Evolutionary conservation across 2,329 filamentous ascomycete genomes (phyloP), one percentile per base, ranked within the genome.

Genomic region (Botryotinia convoluta): DNA sequence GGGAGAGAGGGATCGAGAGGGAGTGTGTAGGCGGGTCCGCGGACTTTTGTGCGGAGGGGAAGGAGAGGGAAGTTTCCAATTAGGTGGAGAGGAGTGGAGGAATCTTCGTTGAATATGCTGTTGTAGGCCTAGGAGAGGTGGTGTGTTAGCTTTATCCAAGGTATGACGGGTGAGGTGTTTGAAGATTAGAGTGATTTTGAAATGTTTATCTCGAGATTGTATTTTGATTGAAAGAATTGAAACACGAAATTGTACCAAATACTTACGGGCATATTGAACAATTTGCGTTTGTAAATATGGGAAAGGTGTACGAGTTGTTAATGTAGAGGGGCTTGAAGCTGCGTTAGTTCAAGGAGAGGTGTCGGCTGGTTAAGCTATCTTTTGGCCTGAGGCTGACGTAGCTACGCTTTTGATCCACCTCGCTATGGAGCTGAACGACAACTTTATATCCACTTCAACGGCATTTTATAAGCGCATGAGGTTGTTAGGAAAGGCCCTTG

Each of bases 41-140:
- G 93, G 76, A 94, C 97, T 83, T 94, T 93, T 80, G 96, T 98
- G 80, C 96, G 95, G 72, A 99, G 92, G 1, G 96, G 95, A 71
- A 98, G 91, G 78, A 98, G 90, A 35, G 95, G 95, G 82, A 98
- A 95, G 89, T 98, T 98, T 83, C 95, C 94, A 87, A 91, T 85
- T 77, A 87, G 84, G 73, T 86, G 86, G 32, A 65, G 60, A 42
- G 51, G 48, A 59, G 86, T 86, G 32, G 78, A 91, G 86, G 88
- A 94, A 89, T 89, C 95, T 85, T 83, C 91, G 90, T 91, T 91
- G 90, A 98, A 98, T 88, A 97, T 93, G 83, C 93, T 97, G 88
- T 98, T 97, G 88, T 98, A 98, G 85, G 95, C 95, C 94, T 97
- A 79, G 71, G 73, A 10, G 18, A 35, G 35, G 77, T 37, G 48